Conservation (phyloP, 148 eudicot genomes). For the Fagopyrum esculentum region DNA sequence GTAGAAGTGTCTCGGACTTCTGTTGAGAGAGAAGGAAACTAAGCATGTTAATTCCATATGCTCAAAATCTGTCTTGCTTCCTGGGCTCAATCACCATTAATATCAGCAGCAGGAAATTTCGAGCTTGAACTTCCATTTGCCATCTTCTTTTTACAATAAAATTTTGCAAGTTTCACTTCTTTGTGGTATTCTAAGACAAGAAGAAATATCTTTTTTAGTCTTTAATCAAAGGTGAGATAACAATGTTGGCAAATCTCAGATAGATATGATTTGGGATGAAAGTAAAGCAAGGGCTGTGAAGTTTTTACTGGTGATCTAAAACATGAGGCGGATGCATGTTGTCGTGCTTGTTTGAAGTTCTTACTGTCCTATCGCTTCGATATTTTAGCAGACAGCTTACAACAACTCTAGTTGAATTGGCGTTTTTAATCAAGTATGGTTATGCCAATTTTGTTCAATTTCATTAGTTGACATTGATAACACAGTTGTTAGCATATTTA, state of each 20-base stretch:
- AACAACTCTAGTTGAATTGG: conserved; percentile 37
- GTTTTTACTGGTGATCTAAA: background rate
- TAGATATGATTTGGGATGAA: background rate
- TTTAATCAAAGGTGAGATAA: too few relatives aligned
- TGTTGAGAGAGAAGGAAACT: too few relatives aligned
- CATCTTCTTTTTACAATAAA: too few relatives aligned
- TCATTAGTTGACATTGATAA: background rate
- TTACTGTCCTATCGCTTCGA: background rate
- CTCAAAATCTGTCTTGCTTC: conserved; percentile 15
- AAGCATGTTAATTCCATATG: too few relatives aligned
- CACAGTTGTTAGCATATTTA: background rate
- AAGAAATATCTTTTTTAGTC: too few relatives aligned
- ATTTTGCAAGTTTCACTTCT: too few relatives aligned
- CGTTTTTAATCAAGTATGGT: conserved; percentile 28
- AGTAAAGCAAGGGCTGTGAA: background rate
- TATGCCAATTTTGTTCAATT: background rate
- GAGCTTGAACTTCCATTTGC: conserved; percentile 17
- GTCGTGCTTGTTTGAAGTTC: background rate
- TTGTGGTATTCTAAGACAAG: too few relatives aligned
- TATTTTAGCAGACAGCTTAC: conserved; percentile 36
- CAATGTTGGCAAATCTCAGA: too few relatives aligned
- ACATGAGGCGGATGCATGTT: background rate
- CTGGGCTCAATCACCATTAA: conserved; percentile 35
- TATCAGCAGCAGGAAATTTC: conserved; percentile 46
- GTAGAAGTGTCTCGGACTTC: too few relatives aligned